These are phyloP conservation scores for Gamarada debralockiae DNA, from an alignment of 495 filamentous ascomycete genomes.

Conservation along the genomic window DNA sequence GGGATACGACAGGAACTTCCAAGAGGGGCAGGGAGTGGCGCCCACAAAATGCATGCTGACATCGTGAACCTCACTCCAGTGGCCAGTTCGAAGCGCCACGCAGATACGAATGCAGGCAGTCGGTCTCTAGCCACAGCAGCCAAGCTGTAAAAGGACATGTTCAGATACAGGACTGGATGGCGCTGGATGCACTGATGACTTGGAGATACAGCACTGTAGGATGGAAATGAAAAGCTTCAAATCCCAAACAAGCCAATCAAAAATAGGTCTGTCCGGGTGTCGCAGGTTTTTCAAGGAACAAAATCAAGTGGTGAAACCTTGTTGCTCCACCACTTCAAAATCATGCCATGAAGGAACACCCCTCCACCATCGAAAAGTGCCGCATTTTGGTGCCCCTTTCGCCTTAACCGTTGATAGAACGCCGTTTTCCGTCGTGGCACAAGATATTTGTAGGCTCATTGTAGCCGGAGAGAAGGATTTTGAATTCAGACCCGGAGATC, in stretches of 20 bases:
- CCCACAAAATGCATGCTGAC: conserved; percentile 13
- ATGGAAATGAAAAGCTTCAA: conserved; percentile 1
- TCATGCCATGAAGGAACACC: too few species aligned
- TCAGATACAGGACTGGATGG: too few species aligned
- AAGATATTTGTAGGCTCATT: too few species aligned
- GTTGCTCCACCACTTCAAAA: too few species aligned
- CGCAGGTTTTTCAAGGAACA: background rate
- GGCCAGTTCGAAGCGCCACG: conserved; percentile 3
- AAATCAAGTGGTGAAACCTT: too few species aligned
- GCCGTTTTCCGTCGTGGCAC: too few species aligned
- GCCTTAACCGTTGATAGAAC: background rate
- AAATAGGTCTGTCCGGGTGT: background rate
- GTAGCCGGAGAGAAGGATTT: too few species aligned
- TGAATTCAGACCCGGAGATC: too few species aligned
- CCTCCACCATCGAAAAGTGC: too few species aligned
- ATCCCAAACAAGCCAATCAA: conserved; percentile 11
- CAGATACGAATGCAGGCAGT: background rate
- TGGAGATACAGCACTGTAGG: background rate
- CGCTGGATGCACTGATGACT: background rate
- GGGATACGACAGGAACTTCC: background rate
- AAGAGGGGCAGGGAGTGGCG: background rate
- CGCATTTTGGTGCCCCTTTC: conserved; percentile 6
- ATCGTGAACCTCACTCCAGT: background rate
- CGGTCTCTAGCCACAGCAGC: background rate
- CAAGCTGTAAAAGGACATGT: too few species aligned